Conservation (phyloP, 306 rosid species). For the Chamaecrista fasciculata region DNA sequence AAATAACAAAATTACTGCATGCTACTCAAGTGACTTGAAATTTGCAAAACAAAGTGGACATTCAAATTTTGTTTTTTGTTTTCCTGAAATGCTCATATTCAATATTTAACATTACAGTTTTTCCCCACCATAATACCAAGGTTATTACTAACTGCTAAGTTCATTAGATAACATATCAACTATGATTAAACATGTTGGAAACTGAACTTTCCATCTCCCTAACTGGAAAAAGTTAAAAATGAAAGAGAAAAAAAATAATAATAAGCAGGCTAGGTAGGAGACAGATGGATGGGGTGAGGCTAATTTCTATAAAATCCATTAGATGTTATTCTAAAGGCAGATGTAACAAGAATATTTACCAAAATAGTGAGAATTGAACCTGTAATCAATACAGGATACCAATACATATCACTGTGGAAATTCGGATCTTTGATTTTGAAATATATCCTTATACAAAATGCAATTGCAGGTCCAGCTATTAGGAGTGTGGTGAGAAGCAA, state of each 20-base stretch:
- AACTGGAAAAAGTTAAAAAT: constrained; percentile 15
- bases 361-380: constrained; percentile 57
- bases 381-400: constrained; percentile 58
- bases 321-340: constrained; percentile 1
- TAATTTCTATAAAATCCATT: constrained; percentile 18
- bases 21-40: background rate
- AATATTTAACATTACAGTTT: constrained; percentile 10
- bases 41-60: constrained; percentile 1
- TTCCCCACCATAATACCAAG: background rate
- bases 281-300: background rate
- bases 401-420: background rate
- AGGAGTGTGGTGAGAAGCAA: constrained; percentile 63
- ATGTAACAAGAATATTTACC: constrained; percentile 49
- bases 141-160: background rate
- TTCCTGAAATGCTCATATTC: background rate
- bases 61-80: background rate
- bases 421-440: constrained; percentile 29
- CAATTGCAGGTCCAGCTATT: constrained; percentile 68
- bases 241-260: background rate
- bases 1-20: background rate
- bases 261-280: background rate
- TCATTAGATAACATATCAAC: background rate
- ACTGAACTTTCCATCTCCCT: background rate
- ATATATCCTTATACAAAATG: constrained; percentile 62
- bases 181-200: background rate